Evolutionary conservation across 2,329 filamentous ascomycete species (phyloP), one percentile per base, ranked within the genome.

Genomic region (Fusarium camptoceras): DNA sequence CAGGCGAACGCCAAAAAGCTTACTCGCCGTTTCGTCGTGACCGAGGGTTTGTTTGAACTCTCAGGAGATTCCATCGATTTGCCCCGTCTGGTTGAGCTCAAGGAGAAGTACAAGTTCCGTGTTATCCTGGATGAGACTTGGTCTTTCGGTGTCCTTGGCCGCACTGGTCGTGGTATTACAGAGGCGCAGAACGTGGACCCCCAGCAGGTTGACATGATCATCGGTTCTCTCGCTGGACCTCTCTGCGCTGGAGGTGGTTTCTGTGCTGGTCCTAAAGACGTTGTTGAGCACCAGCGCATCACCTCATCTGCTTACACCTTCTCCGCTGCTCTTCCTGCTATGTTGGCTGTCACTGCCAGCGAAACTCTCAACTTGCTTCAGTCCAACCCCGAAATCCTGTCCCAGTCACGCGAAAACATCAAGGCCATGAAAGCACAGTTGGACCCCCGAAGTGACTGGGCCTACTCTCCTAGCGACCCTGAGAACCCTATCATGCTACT

Each of bases 151-250:
- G 92, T 98, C 20, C 87, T 99, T 8, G 96, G 96, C 49, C 88
- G 94, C 66, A 97, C 94, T 27, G 97, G 96, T 22, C 91, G 94
- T 55, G 96, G 96, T 63, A 86, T 98, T 41, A 98, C 96, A 1
- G 97, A 99, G 83, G 93, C 95, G 8, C 96, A 98, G 78, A 97
- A 98, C 74, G 95, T 99, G 20, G 96, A 98, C 78, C 90, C 95
- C 1, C 89, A 91, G 12, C 92, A 97, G 77, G 91, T 99, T 51
- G 96, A 99, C 83, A 98, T 99, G 94, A 95, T 99, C 72, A 88
- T 98, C 55, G 96, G 97, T 44, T 97, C 94, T 37, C 88, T 99
- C 47, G 91, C 95, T 15, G 95, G 96, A 4, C 92, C 94, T 18
- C 86, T 99, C 39, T 96, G 95, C 77, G 94, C 93, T 12, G 95